A percentile compares a stretch with the other conserved stretches of the same genome.
Conservation (phyloP, 139 green algal genomes). For the Chlamydomonas asymmetrica region DNA sequence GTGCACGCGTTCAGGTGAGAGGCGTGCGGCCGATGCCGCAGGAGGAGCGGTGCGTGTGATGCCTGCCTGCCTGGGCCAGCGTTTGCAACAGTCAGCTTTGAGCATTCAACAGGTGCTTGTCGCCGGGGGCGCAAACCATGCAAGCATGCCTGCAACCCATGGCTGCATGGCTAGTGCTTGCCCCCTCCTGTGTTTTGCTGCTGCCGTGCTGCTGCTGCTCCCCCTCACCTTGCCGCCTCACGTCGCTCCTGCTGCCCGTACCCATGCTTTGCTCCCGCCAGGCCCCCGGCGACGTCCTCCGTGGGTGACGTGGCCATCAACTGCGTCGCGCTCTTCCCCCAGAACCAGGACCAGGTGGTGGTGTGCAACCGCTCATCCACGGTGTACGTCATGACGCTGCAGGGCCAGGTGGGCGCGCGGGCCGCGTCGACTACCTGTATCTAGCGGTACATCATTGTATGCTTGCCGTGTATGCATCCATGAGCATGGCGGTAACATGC, state of each 20-base stretch:
- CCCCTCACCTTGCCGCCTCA: background rate
- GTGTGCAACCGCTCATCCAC: slow-evolving; percentile 80
- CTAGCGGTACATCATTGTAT: too few species aligned
- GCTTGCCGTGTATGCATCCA: too few species aligned
- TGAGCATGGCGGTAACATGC: too few species aligned
- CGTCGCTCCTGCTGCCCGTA: background rate
- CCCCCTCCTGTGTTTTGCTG: too few species aligned
- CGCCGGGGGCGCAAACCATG: too few species aligned
- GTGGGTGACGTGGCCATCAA: slow-evolving; percentile 70
- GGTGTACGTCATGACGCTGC: slow-evolving; percentile 86
- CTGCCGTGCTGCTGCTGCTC: background rate
- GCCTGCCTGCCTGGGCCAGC: too few species aligned
- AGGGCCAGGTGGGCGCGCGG: slow-evolving; percentile 38
- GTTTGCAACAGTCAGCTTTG: too few species aligned
- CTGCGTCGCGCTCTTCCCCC: slow-evolving; percentile 71
- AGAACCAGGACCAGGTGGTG: slow-evolving; percentile 86
- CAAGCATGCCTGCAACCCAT: background rate
- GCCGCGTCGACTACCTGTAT: too few species aligned
- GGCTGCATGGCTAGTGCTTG: too few species aligned
- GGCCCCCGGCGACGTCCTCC: slow-evolving; percentile 34
- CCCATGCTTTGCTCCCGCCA: background rate
- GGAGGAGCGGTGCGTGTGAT: background rate
- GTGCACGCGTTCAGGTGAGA: slow-evolving; percentile 64
- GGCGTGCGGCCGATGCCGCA: background rate
- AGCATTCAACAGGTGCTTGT: too few species aligned